Evolutionary conservation across 805 yeast species (phyloP).

Genomic region (Lipomyces yamanashiensis): DNA sequence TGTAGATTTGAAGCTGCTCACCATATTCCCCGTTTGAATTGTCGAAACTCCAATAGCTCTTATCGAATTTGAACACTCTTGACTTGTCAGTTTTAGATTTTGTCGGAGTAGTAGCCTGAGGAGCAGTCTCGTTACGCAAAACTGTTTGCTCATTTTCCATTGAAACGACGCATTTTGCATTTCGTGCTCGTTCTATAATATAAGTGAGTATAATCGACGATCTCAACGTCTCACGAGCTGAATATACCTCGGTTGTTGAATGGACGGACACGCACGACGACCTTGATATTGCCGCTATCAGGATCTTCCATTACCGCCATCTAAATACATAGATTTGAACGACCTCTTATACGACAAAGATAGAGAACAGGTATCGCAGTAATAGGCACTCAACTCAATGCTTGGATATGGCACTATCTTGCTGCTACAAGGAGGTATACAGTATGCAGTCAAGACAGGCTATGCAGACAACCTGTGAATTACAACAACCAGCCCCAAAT

Average conservation of each 20-base stretch:
- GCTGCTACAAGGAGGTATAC: too few relatives aligned
- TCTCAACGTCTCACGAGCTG: not conserved
- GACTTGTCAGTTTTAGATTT: slow-evolving; percentile 20
- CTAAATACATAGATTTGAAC: not conserved
- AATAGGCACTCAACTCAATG: too few relatives aligned
- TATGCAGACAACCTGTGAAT: too few relatives aligned
- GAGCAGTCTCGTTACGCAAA: slow-evolving; percentile 10
- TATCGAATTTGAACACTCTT: slow-evolving; percentile 32
- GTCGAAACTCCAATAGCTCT: slow-evolving; percentile 27
- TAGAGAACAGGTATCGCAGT: too few relatives aligned
- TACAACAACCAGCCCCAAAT: too few relatives aligned
- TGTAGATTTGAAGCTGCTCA: slow-evolving; percentile 45
- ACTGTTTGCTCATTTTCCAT: slow-evolving; percentile 30
- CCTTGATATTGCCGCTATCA: slow-evolving; percentile 45
- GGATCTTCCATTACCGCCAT: slow-evolving; percentile 28
- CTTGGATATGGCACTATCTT: too few relatives aligned
- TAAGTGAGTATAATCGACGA: not conserved
- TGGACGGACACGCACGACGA: slow-evolving; percentile 50
- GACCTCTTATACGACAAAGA: not conserved
- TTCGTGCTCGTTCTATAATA: slow-evolving; percentile 22
- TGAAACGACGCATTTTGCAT: slow-evolving; percentile 27
- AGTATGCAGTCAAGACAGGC: too few relatives aligned
- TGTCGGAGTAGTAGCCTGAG: slow-evolving; percentile 2
- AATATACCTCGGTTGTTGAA: slow-evolving; percentile 39
- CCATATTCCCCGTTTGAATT: slow-evolving; percentile 41